These are phyloP conservation scores for Gaeumannomyces tritici DNA, from an alignment of 2,329 filamentous ascomycete genomes.

Conservation along the genomic window DNA sequence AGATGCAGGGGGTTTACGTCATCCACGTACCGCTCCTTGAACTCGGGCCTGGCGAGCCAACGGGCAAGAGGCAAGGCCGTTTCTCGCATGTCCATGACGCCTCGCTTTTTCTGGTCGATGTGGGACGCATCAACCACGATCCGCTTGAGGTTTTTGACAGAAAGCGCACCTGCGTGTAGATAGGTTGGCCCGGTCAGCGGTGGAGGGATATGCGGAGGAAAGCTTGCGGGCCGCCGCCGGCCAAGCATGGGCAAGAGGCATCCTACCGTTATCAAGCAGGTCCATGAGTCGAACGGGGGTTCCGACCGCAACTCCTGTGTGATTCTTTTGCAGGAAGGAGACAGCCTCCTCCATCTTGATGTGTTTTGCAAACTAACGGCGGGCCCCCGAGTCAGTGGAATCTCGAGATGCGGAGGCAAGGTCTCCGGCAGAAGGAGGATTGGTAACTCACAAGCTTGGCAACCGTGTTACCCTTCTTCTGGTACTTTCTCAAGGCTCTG, in stretches of 20 bases:
- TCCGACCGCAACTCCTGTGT: slow-evolving; percentile 80
- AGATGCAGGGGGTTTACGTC: slow-evolving; percentile 49
- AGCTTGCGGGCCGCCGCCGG: not conserved
- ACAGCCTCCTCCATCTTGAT: slow-evolving; percentile 89
- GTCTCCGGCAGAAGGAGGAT: not conserved
- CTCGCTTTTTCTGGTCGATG: slow-evolving; percentile 89
- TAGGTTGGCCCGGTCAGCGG: slow-evolving; percentile 7
- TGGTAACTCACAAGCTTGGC: slow-evolving; percentile 58
- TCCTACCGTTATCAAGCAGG: slow-evolving; percentile 67
- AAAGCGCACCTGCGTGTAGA: slow-evolving; percentile 53
- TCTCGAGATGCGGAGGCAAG: not conserved
- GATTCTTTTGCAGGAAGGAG: slow-evolving; percentile 57
- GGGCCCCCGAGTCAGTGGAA: not conserved
- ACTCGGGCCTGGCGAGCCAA: slow-evolving; percentile 60
- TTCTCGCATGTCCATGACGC: slow-evolving; percentile 92
- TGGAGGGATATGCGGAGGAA: not conserved
- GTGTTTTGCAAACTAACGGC: slow-evolving; percentile 74
- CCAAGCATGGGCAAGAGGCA: not conserved
- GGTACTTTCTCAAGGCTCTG: slow-evolving; percentile 67
- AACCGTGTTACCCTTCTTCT: slow-evolving; percentile 66
- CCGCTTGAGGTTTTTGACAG: slow-evolving; percentile 60
- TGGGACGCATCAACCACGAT: slow-evolving; percentile 87
- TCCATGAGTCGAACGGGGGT: slow-evolving; percentile 78
- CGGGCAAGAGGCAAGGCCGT: slow-evolving; percentile 71
- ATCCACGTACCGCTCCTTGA: slow-evolving; percentile 55